Percentiles rank a stretch among this genome's conserved stretches.
Evolutionary conservation across 257 asterid species (phyloP).

Genomic region (Solanum arcanum): DNA sequence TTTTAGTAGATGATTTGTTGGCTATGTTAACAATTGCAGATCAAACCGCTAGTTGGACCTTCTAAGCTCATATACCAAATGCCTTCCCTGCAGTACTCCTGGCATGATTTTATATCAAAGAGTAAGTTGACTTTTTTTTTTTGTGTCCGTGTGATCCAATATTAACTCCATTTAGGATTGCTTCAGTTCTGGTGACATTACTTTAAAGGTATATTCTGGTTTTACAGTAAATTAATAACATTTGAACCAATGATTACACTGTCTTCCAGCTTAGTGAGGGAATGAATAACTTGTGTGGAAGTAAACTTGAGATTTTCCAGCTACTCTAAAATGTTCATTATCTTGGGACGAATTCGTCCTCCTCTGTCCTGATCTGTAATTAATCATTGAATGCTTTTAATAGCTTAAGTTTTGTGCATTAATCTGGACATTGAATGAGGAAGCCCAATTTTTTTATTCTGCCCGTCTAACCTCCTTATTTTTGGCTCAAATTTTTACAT

Average conservation of each 20-base stretch:
- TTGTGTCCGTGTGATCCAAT: neutral
- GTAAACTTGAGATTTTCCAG: neutral
- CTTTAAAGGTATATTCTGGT: neutral
- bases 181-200: neutral
- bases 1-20: neutral
- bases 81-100: conserved; percentile 53
- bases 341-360: neutral
- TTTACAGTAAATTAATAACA: neutral
- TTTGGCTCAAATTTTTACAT: neutral
- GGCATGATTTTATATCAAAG: conserved; percentile 84
- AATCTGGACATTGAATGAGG: neutral
- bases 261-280: neutral
- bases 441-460: neutral
- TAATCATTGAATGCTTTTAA: neutral
- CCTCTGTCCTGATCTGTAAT: neutral
- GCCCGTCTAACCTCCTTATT: neutral
- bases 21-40: conserved; percentile 37
- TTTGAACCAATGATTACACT: neutral
- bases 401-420: neutral
- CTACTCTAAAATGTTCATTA: neutral
- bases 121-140: conserved; percentile 27
- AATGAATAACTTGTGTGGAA: neutral
- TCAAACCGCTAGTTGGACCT: conserved; percentile 75
- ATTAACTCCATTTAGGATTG: neutral
- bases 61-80: conserved; percentile 40